Evolutionary conservation across 129 eudicot genomes (phyloP).

Genomic region (Pittosporum tobira): DNA sequence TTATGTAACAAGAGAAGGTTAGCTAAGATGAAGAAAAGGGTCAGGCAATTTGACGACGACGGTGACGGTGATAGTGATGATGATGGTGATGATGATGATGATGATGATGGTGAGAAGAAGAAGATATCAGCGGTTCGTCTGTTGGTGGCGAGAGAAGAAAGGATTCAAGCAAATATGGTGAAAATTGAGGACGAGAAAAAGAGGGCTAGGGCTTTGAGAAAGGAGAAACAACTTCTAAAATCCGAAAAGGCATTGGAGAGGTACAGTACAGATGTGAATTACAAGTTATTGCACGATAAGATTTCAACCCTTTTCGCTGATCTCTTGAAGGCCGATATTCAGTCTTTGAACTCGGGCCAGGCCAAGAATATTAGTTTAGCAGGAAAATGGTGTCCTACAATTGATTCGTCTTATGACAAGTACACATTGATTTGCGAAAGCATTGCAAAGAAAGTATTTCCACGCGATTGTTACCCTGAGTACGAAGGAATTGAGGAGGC

Average conservation of each 20-base stretch:
- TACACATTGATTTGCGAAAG: background rate
- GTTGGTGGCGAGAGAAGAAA: conserved; percentile 16
- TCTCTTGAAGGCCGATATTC: background rate
- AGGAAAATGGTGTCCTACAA: background rate
- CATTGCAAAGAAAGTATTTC: background rate
- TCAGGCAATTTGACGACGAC: too few species aligned
- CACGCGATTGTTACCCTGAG: background rate
- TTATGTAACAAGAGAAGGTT: too few species aligned
- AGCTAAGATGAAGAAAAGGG: background rate
- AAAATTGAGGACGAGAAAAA: conserved; percentile 18
- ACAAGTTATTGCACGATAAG: background rate
- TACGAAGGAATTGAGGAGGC: background rate
- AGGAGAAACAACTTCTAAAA: background rate
- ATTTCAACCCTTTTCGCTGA: conserved; percentile 1
- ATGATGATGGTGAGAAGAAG: background rate
- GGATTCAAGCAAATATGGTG: conserved; percentile 18
- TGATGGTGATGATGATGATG: background rate
- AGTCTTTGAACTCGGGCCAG: background rate
- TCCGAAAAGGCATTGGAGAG: too few species aligned
- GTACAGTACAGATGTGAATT: background rate
- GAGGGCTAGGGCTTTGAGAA: conserved; percentile 4
- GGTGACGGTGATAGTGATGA: background rate
- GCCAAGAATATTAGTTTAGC: conserved; percentile 2
- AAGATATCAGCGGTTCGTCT: background rate
- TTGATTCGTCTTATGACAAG: background rate